phyloP scores from a whole-genome alignment of 345 rosid species.

The Tarenaya hassleriana region DNA sequence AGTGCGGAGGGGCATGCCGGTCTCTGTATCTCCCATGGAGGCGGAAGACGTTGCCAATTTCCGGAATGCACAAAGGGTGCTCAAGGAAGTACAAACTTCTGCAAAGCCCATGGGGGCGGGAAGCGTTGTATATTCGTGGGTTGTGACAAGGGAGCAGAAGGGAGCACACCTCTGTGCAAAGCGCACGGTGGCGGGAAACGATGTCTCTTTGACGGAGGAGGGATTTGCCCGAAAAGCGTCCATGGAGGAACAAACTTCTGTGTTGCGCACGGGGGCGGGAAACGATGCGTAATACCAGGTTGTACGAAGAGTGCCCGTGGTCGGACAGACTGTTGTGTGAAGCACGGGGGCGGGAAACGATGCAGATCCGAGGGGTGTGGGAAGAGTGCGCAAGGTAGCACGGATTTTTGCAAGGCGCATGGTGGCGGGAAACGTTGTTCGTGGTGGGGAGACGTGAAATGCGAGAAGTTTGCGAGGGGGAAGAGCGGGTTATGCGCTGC shows the following conservation, averaged over 20 bases:
- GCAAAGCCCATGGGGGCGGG: constrained; percentile 98
- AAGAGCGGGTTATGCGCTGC: constrained; percentile 93
- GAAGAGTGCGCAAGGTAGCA: constrained; percentile 98
- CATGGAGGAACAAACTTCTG: constrained; percentile 93
- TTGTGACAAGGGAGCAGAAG: constrained; percentile 92
- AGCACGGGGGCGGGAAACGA: constrained; percentile 91
- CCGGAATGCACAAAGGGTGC: constrained; percentile 69
- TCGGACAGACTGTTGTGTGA: constrained; percentile 86
- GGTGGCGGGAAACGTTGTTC: constrained; percentile 91
- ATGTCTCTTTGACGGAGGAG: constrained; percentile 85
- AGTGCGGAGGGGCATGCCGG: constrained; percentile 98
- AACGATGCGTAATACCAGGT: constrained; percentile 75
- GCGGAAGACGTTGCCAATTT: constrained; percentile 81
- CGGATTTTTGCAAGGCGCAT: constrained; percentile 92
- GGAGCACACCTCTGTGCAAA: constrained; percentile 91
- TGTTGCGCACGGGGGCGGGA: constrained; percentile 96
- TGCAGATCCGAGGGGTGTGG: constrained; percentile 58
- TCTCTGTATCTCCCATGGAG: constrained; percentile 93
- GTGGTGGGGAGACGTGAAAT: constrained; percentile 64
- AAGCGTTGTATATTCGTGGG: constrained; percentile 88
- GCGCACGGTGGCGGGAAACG: constrained; percentile 98
- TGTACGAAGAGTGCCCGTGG: constrained; percentile 98
- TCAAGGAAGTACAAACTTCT: constrained; percentile 87
- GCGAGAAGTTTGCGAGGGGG: constrained; percentile 94
- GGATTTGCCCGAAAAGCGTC: constrained; percentile 91